These are phyloP conservation scores for Metschnikowia santaceciliae DNA, from an alignment of 805 yeast species.

Conservation along the genomic window DNA sequence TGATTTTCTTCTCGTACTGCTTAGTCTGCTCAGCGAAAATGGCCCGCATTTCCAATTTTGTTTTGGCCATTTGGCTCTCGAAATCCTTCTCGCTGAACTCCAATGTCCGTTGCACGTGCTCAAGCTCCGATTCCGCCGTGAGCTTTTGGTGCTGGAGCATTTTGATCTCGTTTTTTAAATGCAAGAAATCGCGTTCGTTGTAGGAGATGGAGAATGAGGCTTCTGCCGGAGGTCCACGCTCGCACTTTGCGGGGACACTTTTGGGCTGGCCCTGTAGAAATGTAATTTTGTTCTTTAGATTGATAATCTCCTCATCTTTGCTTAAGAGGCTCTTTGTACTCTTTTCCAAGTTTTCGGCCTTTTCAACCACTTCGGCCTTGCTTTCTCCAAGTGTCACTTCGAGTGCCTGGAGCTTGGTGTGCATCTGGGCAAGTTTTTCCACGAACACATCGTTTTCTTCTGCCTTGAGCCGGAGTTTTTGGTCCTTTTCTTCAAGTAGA, in stretches of 20 bases:
- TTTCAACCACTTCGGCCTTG: slow-evolving; percentile 9
- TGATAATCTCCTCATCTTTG: slow-evolving; percentile 25
- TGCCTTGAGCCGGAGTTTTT: slow-evolving; percentile 2
- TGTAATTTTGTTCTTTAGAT: background rate
- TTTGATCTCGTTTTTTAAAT: slow-evolving; percentile 6
- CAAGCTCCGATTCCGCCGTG: slow-evolving; percentile 18
- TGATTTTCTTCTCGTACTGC: slow-evolving; percentile 33
- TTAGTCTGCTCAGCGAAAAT: slow-evolving; percentile 20
- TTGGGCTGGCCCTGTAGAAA: background rate
- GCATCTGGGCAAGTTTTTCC: background rate
- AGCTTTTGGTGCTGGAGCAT: slow-evolving; percentile 21
- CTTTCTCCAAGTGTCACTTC: slow-evolving; percentile 3
- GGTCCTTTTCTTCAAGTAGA: slow-evolving; percentile 9
- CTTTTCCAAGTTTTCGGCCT: slow-evolving; percentile 20
- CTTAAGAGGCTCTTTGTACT: slow-evolving; percentile 19
- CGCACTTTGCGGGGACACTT: background rate
- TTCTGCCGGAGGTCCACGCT: background rate
- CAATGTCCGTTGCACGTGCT: slow-evolving; percentile 10
- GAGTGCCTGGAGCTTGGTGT: slow-evolving; percentile 2
- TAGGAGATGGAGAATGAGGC: background rate
- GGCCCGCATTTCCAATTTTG: slow-evolving; percentile 27
- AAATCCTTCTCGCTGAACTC: slow-evolving; percentile 18
- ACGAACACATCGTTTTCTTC: background rate
- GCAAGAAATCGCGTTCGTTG: background rate
- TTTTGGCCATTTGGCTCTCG: slow-evolving; percentile 21